A percentile compares a stretch with the other conserved stretches of the same genome.
phyloP scores from a whole-genome alignment of 768 basidiomycete species.

The Naganishia randhawae region DNA sequence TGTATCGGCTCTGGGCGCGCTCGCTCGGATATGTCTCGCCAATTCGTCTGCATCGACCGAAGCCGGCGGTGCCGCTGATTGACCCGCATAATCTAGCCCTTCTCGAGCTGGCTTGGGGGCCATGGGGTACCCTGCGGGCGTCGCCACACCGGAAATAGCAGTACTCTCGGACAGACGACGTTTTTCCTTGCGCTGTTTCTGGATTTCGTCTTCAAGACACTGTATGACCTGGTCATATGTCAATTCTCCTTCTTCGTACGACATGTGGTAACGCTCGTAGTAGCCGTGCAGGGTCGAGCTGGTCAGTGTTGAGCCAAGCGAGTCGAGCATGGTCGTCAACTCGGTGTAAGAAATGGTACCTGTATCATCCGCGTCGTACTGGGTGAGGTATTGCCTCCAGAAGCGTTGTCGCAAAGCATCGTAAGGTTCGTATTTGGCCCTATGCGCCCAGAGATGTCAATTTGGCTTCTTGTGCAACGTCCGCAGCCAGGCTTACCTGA shows the following conservation, averaged over 20 bases:
- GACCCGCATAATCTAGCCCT: slow-evolving; percentile 41
- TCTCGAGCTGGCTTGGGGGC: slow-evolving; percentile 48
- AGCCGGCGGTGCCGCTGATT: slow-evolving; percentile 57
- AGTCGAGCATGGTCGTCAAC: slow-evolving; percentile 91
- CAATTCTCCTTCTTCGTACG: slow-evolving; percentile 65
- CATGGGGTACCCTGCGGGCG: slow-evolving; percentile 43
- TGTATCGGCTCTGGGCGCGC: slow-evolving; percentile 30
- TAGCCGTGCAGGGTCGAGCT: slow-evolving; percentile 72
- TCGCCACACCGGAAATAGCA: slow-evolving; percentile 38
- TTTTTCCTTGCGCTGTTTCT: slow-evolving; percentile 68
- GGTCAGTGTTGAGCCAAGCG: slow-evolving; percentile 87
- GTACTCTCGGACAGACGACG: slow-evolving; percentile 58
- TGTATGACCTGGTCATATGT: slow-evolving; percentile 73
- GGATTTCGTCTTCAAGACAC: slow-evolving; percentile 79
- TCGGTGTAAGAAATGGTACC: slow-evolving; percentile 72
- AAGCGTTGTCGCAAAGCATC: slow-evolving; percentile 82
- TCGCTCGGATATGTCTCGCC: slow-evolving; percentile 52
- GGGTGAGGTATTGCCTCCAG: slow-evolving; percentile 81
- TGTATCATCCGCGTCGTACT: slow-evolving; percentile 86
- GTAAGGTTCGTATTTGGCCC: slow-evolving; percentile 94
- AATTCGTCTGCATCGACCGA: slow-evolving; percentile 52
- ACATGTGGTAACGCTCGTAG: slow-evolving; percentile 68
- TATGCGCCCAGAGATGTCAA: slow-evolving; percentile 48
- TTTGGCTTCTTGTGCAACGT: not conserved
- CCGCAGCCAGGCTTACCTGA: slow-evolving; percentile 56